Conservation (phyloP, 208 protist species). For the Trypanosoma vivax region DNA sequence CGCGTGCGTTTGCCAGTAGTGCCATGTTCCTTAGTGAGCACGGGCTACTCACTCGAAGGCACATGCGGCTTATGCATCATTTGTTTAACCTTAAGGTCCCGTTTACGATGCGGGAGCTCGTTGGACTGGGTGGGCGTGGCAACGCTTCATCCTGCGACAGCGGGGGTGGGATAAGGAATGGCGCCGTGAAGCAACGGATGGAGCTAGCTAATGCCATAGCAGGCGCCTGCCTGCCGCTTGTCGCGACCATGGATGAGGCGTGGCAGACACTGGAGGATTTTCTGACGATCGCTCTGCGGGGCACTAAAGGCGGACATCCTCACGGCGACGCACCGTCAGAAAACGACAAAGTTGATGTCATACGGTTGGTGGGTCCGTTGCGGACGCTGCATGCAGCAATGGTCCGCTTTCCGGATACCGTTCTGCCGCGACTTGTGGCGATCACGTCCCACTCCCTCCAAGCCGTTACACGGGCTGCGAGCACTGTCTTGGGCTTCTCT, state of each 20-base stretch:
- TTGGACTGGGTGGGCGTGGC: too few relatives aligned
- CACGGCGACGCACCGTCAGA: neutral
- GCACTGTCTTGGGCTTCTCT: too few relatives aligned
- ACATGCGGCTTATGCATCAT: slow-evolving; percentile 32
- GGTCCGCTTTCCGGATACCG: slow-evolving; percentile 1
- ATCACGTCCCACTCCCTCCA: slow-evolving; percentile 18
- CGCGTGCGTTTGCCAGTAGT: slow-evolving; percentile 37
- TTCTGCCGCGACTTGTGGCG: slow-evolving; percentile 18
- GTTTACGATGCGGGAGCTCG: slow-evolving; percentile 55
- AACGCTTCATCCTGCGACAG: neutral
- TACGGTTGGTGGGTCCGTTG: slow-evolving; percentile 10
- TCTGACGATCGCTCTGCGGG: slow-evolving; percentile 21
- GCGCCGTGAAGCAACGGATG: slow-evolving; percentile 5
- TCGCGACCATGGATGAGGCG: slow-evolving; percentile 37
- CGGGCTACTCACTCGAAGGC: slow-evolving; percentile 12
- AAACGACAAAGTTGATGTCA: neutral
- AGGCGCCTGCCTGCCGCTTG: slow-evolving; percentile 29
- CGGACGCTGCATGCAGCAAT: slow-evolving; percentile 8
- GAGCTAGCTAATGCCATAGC: slow-evolving; percentile 44
- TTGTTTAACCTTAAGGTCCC: slow-evolving; percentile 56
- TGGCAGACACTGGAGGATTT: slow-evolving; percentile 53
- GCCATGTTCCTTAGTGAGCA: slow-evolving; percentile 36
- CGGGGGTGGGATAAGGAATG: neutral
- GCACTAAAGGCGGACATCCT: neutral
- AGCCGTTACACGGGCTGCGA: slow-evolving; percentile 11